A percentile compares a stretch with the other conserved stretches of the same genome.
Evolutionary conservation across 129 eudicot genomes (phyloP).

Genomic region (Flaveria brownii): DNA sequence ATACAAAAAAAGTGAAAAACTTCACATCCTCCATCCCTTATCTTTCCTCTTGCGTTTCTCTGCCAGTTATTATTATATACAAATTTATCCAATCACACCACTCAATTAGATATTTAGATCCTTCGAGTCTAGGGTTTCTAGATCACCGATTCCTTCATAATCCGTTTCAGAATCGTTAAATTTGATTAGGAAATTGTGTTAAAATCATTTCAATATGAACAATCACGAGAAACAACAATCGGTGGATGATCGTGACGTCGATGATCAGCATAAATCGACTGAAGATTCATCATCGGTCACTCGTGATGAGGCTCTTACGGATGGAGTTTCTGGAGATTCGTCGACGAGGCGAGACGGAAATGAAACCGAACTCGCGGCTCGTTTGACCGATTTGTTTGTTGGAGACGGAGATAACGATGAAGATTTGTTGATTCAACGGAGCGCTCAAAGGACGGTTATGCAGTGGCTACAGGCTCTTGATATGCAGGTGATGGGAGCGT

Average conservation of each 20-base stretch:
- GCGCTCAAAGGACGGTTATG: constrained; percentile 49
- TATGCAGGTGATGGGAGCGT: constrained; percentile 92
- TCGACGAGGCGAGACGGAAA: constrained; percentile 27
- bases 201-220: constrained; percentile 35
- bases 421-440: constrained; percentile 60
- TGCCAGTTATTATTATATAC: constrained; percentile 23
- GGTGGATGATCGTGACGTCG: constrained; percentile 33
- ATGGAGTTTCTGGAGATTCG: constrained; percentile 27
- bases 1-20: neutral
- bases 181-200: neutral
- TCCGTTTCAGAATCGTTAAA: neutral
- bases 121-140: constrained; percentile 4
- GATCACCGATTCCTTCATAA: neutral
- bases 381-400: constrained; percentile 48
- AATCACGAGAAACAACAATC: constrained; percentile 48
- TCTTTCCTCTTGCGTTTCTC: constrained; percentile 26
- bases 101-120: constrained; percentile 23
- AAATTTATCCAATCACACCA: constrained; percentile 13
- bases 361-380: constrained; percentile 43
- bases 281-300: constrained; percentile 17
- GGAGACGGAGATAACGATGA: constrained; percentile 52
- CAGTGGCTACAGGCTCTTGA: constrained; percentile 82
- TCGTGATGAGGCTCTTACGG: neutral
- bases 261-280: constrained; percentile 30
- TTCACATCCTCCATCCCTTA: neutral